Percentiles rank a stretch among this genome's conserved stretches.
Conservation (phyloP, 257 asterid genomes). For the Petrea volubilis region DNA sequence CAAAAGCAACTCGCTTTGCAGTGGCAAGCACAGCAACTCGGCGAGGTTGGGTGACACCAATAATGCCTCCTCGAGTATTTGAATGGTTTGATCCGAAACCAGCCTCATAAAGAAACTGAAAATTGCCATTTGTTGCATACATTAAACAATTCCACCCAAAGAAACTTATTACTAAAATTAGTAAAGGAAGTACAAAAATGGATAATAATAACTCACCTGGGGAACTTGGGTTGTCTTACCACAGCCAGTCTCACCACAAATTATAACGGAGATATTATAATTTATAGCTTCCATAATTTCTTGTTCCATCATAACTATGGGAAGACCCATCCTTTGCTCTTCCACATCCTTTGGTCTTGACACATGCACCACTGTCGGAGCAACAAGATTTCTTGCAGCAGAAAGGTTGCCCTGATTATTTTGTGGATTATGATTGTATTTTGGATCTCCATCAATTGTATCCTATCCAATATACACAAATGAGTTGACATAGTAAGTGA, state of each 20-base stretch:
- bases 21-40: conserved; percentile 98
- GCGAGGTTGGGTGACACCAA: conserved; percentile 98
- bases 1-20: conserved; percentile 93
- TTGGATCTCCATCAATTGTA: conserved; percentile 27
- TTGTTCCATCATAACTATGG: conserved; percentile 96
- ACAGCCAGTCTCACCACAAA: conserved; percentile 98
- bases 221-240: conserved; percentile 99
- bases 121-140: conserved; percentile 25
- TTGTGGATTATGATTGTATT: conserved; percentile 21
- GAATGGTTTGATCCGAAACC: conserved; percentile 63
- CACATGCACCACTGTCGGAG: conserved; percentile 71
- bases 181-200: background rate
- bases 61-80: conserved; percentile 60
- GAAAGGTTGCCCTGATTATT: conserved; percentile 25
- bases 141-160: background rate
- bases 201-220: conserved; percentile 56
- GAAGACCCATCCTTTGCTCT: conserved; percentile 70
- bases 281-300: conserved; percentile 95
- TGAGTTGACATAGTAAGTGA: conserved; percentile 7
- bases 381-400: conserved; percentile 31
- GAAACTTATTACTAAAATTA: background rate
- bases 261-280: conserved; percentile 63
- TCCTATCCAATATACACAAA: conserved; percentile 40
- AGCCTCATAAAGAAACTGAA: conserved; percentile 94
- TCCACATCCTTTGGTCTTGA: conserved; percentile 80